Conservation (phyloP, 148 eudicot species). For the Fagopyrum esculentum region DNA sequence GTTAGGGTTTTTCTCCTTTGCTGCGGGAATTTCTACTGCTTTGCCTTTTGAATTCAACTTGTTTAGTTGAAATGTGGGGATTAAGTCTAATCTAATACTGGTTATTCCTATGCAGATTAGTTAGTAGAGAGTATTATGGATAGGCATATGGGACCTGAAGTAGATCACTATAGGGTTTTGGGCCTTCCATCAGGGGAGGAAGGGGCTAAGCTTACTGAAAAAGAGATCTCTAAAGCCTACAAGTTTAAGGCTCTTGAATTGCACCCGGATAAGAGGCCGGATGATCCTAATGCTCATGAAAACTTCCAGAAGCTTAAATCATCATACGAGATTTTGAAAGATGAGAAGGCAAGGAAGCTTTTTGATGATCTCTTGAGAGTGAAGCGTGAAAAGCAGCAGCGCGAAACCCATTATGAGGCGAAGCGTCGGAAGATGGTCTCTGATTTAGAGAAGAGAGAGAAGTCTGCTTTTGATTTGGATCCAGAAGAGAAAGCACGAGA, state of each 20-base stretch:
- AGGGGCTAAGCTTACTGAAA: slow-evolving; percentile 35
- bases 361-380: slow-evolving; percentile 51
- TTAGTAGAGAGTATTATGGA: neutral
- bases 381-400: slow-evolving; percentile 38
- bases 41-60: neutral
- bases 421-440: slow-evolving; percentile 62
- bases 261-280: slow-evolving; percentile 62
- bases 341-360: slow-evolving; percentile 44
- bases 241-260: slow-evolving; percentile 44
- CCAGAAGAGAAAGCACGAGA: slow-evolving; percentile 28
- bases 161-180: slow-evolving; percentile 52
- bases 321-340: slow-evolving; percentile 49
- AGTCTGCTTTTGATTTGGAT: slow-evolving; percentile 24
- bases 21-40: neutral
- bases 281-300: slow-evolving; percentile 53
- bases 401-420: slow-evolving; percentile 36
- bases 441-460: slow-evolving; percentile 63
- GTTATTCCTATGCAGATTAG: neutral
- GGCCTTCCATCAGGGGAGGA: slow-evolving; percentile 65
- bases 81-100: neutral
- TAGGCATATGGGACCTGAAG: slow-evolving; percentile 34
- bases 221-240: slow-evolving; percentile 60
- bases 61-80: neutral
- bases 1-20: neutral
- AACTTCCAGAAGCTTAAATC: slow-evolving; percentile 51